Evolutionary conservation across 73 alveolate species (phyloP).

Genomic region (Paramecium tetraurelia): DNA sequence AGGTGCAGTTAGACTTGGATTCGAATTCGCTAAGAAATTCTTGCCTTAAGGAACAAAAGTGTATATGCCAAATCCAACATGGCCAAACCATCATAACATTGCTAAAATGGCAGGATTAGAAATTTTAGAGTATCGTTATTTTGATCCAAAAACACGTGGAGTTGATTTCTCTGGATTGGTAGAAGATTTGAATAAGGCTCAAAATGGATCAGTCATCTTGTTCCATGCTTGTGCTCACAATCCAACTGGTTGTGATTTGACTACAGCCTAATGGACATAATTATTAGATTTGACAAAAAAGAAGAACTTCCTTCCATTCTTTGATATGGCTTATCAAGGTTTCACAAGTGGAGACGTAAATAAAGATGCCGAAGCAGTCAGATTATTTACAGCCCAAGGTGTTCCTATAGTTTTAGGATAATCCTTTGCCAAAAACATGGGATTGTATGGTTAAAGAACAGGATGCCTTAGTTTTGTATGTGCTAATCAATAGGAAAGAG

Average conservation of each 20-base stretch:
- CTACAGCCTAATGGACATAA: constrained; percentile 88
- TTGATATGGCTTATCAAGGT: constrained; percentile 98
- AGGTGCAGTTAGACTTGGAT: constrained; percentile 92
- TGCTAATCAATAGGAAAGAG: constrained; percentile 73
- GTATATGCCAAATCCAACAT: constrained; percentile 89
- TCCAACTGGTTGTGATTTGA: constrained; percentile 95
- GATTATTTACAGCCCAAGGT: constrained; percentile 79
- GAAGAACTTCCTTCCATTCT: constrained; percentile 78
- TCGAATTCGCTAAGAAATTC: constrained; percentile 79
- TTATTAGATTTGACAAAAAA: constrained; percentile 74
- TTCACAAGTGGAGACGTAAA: constrained; percentile 93
- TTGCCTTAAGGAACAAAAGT: constrained; percentile 75
- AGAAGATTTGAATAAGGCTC: constrained; percentile 83
- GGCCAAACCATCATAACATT: constrained; percentile 90
- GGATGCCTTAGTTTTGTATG: constrained; percentile 85
- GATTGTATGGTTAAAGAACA: constrained; percentile 95
- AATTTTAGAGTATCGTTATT: constrained; percentile 82
- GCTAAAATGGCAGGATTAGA: constrained; percentile 85
- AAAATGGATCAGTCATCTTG: constrained; percentile 83
- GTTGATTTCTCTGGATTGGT: constrained; percentile 84
- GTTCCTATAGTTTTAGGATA: constrained; percentile 80
- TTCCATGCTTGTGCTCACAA: constrained; percentile 95
- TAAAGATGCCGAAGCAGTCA: constrained; percentile 89
- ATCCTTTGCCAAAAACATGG: constrained; percentile 96
- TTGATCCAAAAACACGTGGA: constrained; percentile 79